phyloP scores from a whole-genome alignment of 352 stramenopile species.

The Globisporangium yorkense region DNA sequence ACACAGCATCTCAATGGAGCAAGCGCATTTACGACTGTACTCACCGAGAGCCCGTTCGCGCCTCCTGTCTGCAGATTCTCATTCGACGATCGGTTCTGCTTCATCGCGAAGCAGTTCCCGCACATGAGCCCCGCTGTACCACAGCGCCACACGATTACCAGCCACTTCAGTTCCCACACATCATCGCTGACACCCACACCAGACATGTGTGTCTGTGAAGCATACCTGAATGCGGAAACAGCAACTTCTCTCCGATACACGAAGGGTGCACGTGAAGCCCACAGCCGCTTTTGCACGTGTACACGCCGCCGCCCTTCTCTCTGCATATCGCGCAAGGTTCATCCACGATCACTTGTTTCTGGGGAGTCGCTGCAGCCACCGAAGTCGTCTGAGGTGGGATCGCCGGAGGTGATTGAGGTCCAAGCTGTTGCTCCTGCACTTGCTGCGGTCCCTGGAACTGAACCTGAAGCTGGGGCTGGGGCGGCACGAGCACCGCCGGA shows the following conservation, averaged over 20 bases:
- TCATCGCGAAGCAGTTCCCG: constrained; percentile 65
- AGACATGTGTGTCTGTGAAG: no score
- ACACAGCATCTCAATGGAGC: background rate
- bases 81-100: constrained; percentile 59
- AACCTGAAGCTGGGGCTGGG: constrained; percentile 5
- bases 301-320: constrained; percentile 39
- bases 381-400: background rate
- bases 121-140: constrained; percentile 51
- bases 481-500: constrained; percentile 3
- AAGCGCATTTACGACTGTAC: background rate
- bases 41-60: constrained; percentile 42
- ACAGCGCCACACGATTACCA: background rate
- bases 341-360: constrained; percentile 8
- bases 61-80: constrained; percentile 69
- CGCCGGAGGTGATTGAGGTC: background rate
- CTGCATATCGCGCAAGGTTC: constrained; percentile 43
- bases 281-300: constrained; percentile 55
- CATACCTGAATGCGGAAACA: constrained; percentile 48
- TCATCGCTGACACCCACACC: no score
- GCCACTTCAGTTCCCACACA: background rate
- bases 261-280: constrained; percentile 42
- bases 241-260: constrained; percentile 58
- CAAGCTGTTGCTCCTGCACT: background rate
- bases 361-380: background rate
- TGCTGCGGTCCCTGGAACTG: constrained; percentile 10